Evolutionary conservation across 768 basidiomycete species (phyloP), one percentile per base, ranked within the genome.

Genomic region (Termitomyces sp.): DNA sequence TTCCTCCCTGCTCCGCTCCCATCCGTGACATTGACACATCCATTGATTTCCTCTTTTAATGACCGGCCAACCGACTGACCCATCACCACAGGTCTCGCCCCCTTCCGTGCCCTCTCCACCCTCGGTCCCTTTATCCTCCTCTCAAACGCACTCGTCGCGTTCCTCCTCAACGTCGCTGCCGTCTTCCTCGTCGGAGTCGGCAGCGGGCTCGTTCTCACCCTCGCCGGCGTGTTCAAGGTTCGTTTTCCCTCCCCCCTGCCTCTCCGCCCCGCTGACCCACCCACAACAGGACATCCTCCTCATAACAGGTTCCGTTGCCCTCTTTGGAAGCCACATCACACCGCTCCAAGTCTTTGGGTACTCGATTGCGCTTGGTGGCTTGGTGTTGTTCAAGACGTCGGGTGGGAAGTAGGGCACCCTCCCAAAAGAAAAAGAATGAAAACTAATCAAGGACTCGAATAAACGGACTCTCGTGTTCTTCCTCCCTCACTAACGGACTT

Each of bases 201-300:
- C 16, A 90, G 88, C 48, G 93, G 95, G 2, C 78, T 98, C 58
- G 84, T 97, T 19, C 77, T 98, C 62, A 98, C 95, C 2, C 81
- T 98, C 4, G 95, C 95, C 2, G 95, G 95, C 16, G 95, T 98
- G 25, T 87, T 95, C 74, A 95, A 95, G 82, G 87, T 89, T 65
- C 41, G 77, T 68, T 43, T n/a, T 31, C 1, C 16, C 35, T 16
- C 16, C 35, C 35, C 5, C 16, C 35, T 11, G 10, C 16, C 5
- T 6, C 25, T 17, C 42, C n/a, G n/a, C n/a, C n/a, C n/a, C n/a
- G 23, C 19, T 38, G 31, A 32, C 27, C 9, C 29, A 6, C 23
- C 19, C 3, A 21, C 8, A 17, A 2, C 71, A 90, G 90, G 96
- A 98, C 69, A 98, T 98, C 61, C 82, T 99, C 27, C 85, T 98